These are phyloP conservation scores for Athelia sp. DNA, from an alignment of 1,284 basidiomycete species.

Conservation along the genomic window DNA sequence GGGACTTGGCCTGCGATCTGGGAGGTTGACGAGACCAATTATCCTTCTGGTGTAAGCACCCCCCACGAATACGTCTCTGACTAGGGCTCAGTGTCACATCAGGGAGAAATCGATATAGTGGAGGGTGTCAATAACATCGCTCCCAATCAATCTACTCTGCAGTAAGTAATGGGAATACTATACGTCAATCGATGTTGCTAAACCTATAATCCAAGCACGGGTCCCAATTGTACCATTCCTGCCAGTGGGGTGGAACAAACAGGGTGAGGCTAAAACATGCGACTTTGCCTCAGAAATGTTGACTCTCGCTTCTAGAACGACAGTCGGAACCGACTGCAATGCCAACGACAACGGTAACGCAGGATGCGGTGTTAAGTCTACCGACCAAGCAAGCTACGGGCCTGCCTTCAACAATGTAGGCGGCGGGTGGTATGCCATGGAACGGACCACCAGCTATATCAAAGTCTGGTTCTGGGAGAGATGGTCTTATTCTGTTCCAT, in stretches of 20 bases:
- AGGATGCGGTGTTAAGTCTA: constrained; percentile 40
- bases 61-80: too few species aligned
- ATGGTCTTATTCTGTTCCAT: constrained; percentile 16
- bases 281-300: too few species aligned
- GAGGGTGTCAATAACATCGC: constrained; percentile 30
- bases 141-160: constrained; percentile 33
- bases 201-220: too few species aligned
- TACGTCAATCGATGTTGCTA: too few species aligned
- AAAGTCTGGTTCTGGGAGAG: constrained; percentile 37
- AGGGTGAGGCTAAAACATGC: background rate
- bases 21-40: constrained; percentile 31
- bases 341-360: constrained; percentile 20
- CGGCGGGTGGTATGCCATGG: constrained; percentile 40
- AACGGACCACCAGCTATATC: constrained; percentile 28
- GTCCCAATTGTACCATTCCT: background rate
- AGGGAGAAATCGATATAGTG: constrained; percentile 27
- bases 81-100: background rate
- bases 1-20: constrained; percentile 22
- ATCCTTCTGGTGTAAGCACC: constrained; percentile 21
- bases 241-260: background rate
- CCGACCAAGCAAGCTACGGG: constrained; percentile 32
- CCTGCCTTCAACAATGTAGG: constrained; percentile 34
- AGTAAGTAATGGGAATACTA: too few species aligned
- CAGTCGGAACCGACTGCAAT: constrained; percentile 28
- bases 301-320: background rate